Percentiles rank a stretch among this genome's conserved stretches.
Conservation (phyloP, 345 rosid genomes). For the Eucalyptus dawsonii region DNA sequence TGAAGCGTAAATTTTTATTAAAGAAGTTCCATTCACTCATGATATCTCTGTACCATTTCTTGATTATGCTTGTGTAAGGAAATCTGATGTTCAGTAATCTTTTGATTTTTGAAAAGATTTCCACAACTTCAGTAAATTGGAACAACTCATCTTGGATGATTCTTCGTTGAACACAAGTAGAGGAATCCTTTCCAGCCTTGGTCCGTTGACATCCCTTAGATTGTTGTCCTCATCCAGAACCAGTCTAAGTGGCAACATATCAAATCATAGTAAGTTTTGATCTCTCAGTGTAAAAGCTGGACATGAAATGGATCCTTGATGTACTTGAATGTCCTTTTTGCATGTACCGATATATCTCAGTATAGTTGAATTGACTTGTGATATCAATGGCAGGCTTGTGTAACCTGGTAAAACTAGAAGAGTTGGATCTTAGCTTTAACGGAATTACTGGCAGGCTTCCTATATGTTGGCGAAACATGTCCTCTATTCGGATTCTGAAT, state of each 20-base stretch:
- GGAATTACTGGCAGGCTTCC: accelerated
- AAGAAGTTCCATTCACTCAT: neutral
- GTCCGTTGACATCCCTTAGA: neutral
- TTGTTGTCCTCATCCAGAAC: accelerated
- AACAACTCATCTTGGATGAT: neutral
- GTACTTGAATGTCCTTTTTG: neutral
- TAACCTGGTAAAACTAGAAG: neutral
- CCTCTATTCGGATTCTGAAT: neutral
- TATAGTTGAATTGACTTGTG: neutral
- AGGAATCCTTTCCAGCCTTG: neutral
- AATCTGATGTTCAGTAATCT: neutral
- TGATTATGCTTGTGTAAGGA: neutral
- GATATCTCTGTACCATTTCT: neutral
- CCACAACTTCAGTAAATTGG: neutral
- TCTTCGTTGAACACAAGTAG: neutral
- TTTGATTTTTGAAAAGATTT: neutral
- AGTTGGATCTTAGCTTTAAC: neutral
- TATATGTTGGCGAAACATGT: neutral
- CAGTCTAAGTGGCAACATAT: neutral
- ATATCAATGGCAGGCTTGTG: neutral
- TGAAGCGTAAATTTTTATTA: no score
- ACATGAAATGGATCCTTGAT: no score
- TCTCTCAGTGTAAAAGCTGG: neutral
- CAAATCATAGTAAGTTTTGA: accelerated
- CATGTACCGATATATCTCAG: neutral